A percentile compares a stretch with the other conserved stretches of the same genome.
Conservation (phyloP, 1,284 basidiomycete genomes). For the Papiliotrema fonsecae region DNA sequence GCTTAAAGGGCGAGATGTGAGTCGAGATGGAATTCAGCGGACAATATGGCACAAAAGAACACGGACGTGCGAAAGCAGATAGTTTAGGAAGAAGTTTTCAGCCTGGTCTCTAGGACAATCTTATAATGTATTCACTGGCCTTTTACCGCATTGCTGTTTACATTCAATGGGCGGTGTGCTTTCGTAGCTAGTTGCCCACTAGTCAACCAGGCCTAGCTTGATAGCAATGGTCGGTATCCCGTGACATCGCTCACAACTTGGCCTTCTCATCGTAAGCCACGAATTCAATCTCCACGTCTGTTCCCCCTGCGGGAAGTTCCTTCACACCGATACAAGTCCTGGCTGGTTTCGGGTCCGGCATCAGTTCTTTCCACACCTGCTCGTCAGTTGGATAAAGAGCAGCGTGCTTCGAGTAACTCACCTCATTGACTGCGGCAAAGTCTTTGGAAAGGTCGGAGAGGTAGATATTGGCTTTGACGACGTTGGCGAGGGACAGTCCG, state of each 20-base stretch:
- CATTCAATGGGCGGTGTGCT: too few species aligned
- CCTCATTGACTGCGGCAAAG: slow-evolving; percentile 39
- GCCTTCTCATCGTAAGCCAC: slow-evolving; percentile 49
- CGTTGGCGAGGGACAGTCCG: slow-evolving; percentile 29
- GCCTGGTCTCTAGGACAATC: not conserved
- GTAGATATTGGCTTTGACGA: slow-evolving; percentile 44
- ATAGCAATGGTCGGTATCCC: too few species aligned
- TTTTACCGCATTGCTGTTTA: not conserved
- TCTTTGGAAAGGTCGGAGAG: slow-evolving; percentile 36
- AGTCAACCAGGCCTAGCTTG: too few species aligned
- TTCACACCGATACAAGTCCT: slow-evolving; percentile 64
- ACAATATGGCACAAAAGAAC: too few species aligned
- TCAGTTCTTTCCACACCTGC: slow-evolving; percentile 37
- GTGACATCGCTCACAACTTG: not conserved
- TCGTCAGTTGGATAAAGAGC: not conserved
- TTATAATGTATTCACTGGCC: not conserved
- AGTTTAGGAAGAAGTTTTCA: not conserved
- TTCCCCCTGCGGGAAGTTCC: slow-evolving; percentile 56
- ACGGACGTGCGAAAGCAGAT: too few species aligned
- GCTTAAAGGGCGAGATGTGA: slow-evolving; percentile 1
- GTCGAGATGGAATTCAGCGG: not conserved
- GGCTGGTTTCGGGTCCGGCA: slow-evolving; percentile 54
- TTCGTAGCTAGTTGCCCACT: too few species aligned
- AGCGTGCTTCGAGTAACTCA: slow-evolving; percentile 3
- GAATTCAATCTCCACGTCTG: slow-evolving; percentile 64